Evolutionary conservation across 441 rosid species (phyloP).

Genomic region (Adansonia grandidieri): DNA sequence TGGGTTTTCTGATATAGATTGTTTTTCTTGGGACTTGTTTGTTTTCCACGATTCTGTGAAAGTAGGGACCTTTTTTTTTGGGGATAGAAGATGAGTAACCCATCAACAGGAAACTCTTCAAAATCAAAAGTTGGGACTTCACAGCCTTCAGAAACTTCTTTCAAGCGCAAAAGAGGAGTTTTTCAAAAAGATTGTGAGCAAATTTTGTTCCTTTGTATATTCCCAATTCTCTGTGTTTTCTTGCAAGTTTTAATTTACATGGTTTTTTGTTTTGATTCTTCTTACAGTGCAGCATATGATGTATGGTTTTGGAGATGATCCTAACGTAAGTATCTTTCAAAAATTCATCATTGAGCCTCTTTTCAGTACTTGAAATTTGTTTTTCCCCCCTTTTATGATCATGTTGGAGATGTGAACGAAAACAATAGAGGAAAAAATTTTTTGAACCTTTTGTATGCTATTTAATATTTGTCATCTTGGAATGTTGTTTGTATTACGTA

Average conservation of each 20-base stretch:
- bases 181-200: slow-evolving; percentile 86
- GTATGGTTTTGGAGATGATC: slow-evolving; percentile 94
- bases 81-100: slow-evolving; percentile 39
- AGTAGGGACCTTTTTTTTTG: background rate
- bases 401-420: background rate
- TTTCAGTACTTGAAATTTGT: background rate
- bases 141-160: slow-evolving; percentile 63
- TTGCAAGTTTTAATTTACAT: background rate
- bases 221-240: background rate
- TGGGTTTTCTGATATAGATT: background rate
- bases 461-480: background rate
- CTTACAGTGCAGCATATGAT: slow-evolving; percentile 92
- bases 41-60: background rate
- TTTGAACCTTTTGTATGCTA: background rate
- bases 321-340: slow-evolving; percentile 58
- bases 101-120: slow-evolving; percentile 46
- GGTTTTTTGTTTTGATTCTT: background rate
- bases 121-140: slow-evolving; percentile 60
- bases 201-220: background rate
- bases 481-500: background rate
- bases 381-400: background rate
- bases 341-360: background rate
- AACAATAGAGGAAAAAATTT: too few species aligned
- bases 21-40: background rate
- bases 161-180: slow-evolving; percentile 80